Base-by-base conservation (phyloP, 2,329 filamentous ascomycete genomes). In the Sporothrix euskadiensis region DNA sequence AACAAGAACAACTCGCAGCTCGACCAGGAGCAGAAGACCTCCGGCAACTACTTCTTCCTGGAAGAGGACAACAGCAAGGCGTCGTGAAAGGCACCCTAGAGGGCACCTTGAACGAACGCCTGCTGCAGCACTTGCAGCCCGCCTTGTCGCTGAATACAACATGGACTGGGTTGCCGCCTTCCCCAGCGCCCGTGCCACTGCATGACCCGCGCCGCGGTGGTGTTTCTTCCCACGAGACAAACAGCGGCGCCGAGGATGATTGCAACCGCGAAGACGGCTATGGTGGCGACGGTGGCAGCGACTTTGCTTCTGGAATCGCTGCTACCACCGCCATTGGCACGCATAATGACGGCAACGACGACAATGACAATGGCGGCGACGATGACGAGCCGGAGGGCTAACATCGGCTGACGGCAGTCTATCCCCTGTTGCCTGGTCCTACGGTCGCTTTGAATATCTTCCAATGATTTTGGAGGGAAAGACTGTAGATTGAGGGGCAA, bases 31-130 rank as follows among this genome's bases (percentile, higher is more conserved):
- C 96, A 99, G 88, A 99, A 99, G 88, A 79, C 94, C 79, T 85
- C 84, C 77, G 97, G 97, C 79, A 98, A 98, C 85, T 99, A 92
- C 86, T 98, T 97, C 91, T 98, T 98, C 92, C 83, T 98, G 83
- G 95, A 98, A 83, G 94, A 98, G 80, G 81, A 80, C 73, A 79
- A 81, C 57, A 88, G 71, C 85, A 87, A 80, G 84, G 83, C 81
- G 85, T 84, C 83, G 87, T 85, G 89, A 93, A 86, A 88, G 86
- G 88, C 87, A 81, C 87, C 81, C 82, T 84, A 79, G 79, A 85
- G 79, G 81, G 84, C 78, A 81, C 84, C 75, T 73, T 71, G 19
- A 52, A 74, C 66, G 41, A 35, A 65, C 32, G 14, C 30, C 12
- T 35, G 54, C 44, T 16, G 16, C 8, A 32, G 54, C 44, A 19